phyloP scores from a whole-genome alignment of 768 basidiomycete genomes.

The Gymnopilus junonius region DNA sequence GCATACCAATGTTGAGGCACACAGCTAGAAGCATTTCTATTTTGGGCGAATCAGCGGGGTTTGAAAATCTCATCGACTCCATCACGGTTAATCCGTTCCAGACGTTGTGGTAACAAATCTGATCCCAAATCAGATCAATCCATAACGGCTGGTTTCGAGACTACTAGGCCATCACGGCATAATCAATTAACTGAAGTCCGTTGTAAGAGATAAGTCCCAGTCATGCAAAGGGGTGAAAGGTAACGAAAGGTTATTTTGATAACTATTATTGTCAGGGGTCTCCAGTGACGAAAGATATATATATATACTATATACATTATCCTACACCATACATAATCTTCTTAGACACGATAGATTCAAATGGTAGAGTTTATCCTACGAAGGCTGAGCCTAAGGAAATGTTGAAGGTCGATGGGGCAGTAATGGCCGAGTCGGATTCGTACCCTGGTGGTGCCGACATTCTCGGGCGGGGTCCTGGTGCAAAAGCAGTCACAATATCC shows the following conservation, averaged over 20 bases:
- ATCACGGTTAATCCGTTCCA: too few relatives aligned
- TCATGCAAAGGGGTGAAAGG: not conserved
- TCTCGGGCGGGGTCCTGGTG: constrained; percentile 33
- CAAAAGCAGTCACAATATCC: constrained; percentile 38
- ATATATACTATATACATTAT: not conserved
- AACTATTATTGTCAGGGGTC: not conserved
- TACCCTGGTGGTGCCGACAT: constrained; percentile 35
- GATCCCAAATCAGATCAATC: too few relatives aligned
- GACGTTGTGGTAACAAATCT: too few relatives aligned
- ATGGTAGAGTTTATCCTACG: not conserved
- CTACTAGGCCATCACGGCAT: not conserved
- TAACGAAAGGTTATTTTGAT: not conserved
- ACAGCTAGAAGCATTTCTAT: too few relatives aligned
- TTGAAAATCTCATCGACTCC: too few relatives aligned
- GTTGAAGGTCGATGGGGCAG: not conserved
- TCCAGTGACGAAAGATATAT: not conserved
- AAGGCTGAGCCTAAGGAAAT: not conserved
- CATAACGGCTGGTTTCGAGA: too few relatives aligned
- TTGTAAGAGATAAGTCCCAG: not conserved
- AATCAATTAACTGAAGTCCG: not conserved
- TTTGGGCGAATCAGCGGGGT: too few relatives aligned
- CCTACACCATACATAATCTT: not conserved
- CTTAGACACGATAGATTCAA: not conserved
- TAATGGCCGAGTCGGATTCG: constrained; percentile 14
- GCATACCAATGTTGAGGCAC: too few relatives aligned